Conservation (phyloP, 345 rosid species). For the Euphorbia peplus region DNA sequence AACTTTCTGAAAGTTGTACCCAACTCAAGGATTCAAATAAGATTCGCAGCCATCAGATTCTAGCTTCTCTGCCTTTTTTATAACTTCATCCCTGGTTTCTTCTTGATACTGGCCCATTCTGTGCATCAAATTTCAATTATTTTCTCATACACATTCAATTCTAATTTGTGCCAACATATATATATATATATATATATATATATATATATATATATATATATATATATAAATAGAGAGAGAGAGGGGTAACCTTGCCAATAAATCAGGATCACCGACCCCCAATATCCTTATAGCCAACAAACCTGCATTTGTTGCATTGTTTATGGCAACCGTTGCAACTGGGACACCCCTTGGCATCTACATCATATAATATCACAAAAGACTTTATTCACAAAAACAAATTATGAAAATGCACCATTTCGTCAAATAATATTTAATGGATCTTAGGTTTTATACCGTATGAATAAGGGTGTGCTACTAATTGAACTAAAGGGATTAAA, state of each 20-base stretch:
- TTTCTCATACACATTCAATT: background rate
- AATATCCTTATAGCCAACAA: slow-evolving; percentile 75
- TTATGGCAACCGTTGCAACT: slow-evolving; percentile 87
- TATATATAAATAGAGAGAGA: background rate
- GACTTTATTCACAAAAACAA: no score
- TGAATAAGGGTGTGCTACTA: background rate
- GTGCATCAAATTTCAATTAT: slow-evolving; percentile 16
- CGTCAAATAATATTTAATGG: background rate
- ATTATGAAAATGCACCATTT: no score
- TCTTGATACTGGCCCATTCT: slow-evolving; percentile 92
- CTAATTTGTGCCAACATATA: background rate
- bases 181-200: no score
- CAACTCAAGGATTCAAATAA: slow-evolving; percentile 28
- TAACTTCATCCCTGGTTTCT: slow-evolving; percentile 67
- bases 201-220: no score
- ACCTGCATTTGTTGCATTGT: slow-evolving; percentile 85
- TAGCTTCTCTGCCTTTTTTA: slow-evolving; percentile 69
- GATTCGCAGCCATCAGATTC: slow-evolving; percentile 72
- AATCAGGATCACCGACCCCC: slow-evolving; percentile 67
- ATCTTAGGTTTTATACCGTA: background rate
- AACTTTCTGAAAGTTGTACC: no score
- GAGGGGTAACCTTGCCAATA: slow-evolving; percentile 37
- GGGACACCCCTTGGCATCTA: slow-evolving; percentile 99
- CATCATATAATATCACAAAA: background rate
- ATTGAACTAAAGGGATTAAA: background rate